These are phyloP conservation scores for Cytospora chrysosperma DNA, from an alignment of 2,329 filamentous ascomycete genomes.

Conservation along the genomic window DNA sequence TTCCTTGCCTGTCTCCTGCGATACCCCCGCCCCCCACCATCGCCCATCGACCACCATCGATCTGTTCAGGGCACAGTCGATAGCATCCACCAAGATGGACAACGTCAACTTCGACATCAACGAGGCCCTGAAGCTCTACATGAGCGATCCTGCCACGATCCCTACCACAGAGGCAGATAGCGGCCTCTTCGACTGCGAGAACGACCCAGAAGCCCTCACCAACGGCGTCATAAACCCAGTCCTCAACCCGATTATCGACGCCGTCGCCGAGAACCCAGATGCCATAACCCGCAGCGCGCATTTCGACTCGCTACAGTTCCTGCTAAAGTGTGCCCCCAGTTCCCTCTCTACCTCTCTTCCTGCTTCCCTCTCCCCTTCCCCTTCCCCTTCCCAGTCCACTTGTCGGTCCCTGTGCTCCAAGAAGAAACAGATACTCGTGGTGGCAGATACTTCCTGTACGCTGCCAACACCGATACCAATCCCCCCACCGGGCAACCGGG, in stretches of 20 bases:
- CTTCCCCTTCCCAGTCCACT: no score
- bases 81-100: conserved; percentile 52
- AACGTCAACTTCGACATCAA: conserved; percentile 93
- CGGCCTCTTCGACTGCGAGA: conserved; percentile 85
- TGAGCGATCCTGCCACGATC: conserved; percentile 85
- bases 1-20: conserved; percentile 1
- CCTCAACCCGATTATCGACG: conserved; percentile 88
- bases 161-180: conserved; percentile 82
- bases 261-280: conserved; percentile 88
- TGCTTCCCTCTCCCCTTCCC: no score
- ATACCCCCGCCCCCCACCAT: conserved; percentile 18
- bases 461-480: conserved; percentile 23
- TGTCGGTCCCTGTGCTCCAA: neutral
- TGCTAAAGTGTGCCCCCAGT: conserved; percentile 85
- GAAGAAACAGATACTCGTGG: neutral
- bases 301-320: conserved; percentile 92
- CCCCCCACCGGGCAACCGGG: neutral
- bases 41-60: neutral
- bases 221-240: conserved; percentile 77
- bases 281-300: conserved; percentile 73
- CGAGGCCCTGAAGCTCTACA: conserved; percentile 92
- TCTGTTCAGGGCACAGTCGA: neutral
- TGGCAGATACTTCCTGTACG: conserved; percentile 2
- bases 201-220: conserved; percentile 81
- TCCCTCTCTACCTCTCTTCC: conserved; percentile 37